Percentiles rank a stretch among this genome's conserved stretches.
phyloP scores from a whole-genome alignment of 805 yeast genomes.

The Osmozyma mogii region DNA sequence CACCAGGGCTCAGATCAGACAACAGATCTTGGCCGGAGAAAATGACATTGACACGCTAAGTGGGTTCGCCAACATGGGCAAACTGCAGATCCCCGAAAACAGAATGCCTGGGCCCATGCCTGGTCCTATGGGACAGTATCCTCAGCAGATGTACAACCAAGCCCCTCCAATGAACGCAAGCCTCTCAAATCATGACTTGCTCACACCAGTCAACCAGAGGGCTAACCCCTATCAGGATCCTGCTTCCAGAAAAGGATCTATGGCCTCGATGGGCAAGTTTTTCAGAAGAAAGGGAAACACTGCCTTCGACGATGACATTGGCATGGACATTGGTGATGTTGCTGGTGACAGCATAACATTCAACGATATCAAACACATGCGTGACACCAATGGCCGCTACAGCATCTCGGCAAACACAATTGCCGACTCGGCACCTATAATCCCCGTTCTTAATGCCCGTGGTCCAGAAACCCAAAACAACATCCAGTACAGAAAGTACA shows the following conservation, averaged over 20 bases:
- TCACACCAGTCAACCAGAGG: conserved; percentile 17
- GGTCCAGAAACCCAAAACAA: conserved; percentile 31
- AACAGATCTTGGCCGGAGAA: conserved; percentile 26
- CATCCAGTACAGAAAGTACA: conserved; percentile 60
- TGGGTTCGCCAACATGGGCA: conserved; percentile 9
- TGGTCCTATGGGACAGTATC: background rate
- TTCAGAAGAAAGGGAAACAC: conserved; percentile 33
- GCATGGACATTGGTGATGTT: conserved; percentile 21
- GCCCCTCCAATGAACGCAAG: conserved; percentile 3
- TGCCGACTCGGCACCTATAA: conserved; percentile 62
- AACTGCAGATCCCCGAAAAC: conserved; percentile 7
- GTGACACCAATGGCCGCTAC: conserved; percentile 58
- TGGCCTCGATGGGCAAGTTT: conserved; percentile 33
- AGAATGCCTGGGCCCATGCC: too few species aligned
- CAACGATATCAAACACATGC: conserved; percentile 53
- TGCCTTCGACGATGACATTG: conserved; percentile 12
- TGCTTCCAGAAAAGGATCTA: conserved; percentile 25
- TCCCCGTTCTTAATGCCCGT: conserved; percentile 52
- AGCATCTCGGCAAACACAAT: conserved; percentile 31
- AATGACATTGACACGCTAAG: conserved; percentile 17
- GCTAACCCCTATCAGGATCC: conserved; percentile 5
- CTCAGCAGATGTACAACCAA: conserved; percentile 3
- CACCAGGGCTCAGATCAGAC: conserved; percentile 21
- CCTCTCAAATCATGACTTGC: conserved; percentile 19
- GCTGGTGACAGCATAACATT: conserved; percentile 42